Percentiles rank a stretch among this genome's conserved stretches.
Evolutionary conservation across 116 monocot species (phyloP).

Genomic region (Iris pallida): DNA sequence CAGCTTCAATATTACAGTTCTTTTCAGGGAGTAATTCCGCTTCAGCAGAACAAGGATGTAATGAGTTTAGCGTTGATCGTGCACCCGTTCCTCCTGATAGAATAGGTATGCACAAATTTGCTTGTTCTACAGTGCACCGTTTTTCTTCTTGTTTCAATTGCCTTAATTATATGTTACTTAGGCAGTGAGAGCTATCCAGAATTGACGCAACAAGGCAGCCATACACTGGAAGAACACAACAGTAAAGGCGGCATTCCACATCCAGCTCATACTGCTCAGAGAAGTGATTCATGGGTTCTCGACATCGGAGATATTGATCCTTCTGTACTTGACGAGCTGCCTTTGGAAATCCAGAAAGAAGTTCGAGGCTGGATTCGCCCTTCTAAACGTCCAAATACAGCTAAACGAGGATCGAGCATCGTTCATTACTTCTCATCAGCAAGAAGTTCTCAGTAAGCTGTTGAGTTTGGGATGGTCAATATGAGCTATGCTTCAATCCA

Average conservation of each 20-base stretch:
- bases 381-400: slow-evolving; percentile 38
- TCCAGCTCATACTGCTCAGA: slow-evolving; percentile 10
- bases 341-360: slow-evolving; percentile 75
- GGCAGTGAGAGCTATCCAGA: slow-evolving; percentile 12
- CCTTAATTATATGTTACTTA: not conserved
- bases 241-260: not conserved
- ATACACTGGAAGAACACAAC: not conserved
- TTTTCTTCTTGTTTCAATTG: not conserved
- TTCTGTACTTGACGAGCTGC: slow-evolving; percentile 74
- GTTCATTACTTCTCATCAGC: slow-evolving; percentile 50
- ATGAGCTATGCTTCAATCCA: not conserved
- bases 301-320: slow-evolving; percentile 71
- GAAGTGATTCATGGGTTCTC: slow-evolving; percentile 35
- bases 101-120: not conserved
- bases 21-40: slow-evolving; percentile 24
- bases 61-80: slow-evolving; percentile 1
- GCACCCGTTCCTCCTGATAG: slow-evolving; percentile 14
- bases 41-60: slow-evolving; percentile 16
- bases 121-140: not conserved
- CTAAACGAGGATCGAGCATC: slow-evolving; percentile 46
- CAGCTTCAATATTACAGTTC: slow-evolving; percentile 42
- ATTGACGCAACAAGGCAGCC: not conserved
- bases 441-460: not conserved
- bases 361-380: slow-evolving; percentile 61
- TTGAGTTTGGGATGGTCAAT: not conserved